A percentile compares a stretch with the other conserved stretches of the same genome.
phyloP scores from a whole-genome alignment of 345 rosid species.

The Lepidium africanum region DNA sequence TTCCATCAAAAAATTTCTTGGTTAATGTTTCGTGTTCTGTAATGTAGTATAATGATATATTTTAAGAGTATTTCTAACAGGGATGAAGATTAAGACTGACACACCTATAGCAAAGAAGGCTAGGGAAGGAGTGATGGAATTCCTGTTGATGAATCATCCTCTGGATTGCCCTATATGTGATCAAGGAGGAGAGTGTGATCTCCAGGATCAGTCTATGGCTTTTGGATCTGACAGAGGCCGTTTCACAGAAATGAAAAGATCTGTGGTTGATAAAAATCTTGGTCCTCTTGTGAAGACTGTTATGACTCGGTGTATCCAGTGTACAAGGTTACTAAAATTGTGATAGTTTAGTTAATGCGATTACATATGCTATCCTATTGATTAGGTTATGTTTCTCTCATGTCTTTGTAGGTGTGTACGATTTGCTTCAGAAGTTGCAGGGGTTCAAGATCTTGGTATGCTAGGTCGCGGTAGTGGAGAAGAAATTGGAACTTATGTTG shows the following conservation, averaged over 20 bases:
- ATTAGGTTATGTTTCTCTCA: conserved; percentile 3
- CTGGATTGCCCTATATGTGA: conserved; percentile 97
- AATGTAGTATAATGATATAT: not conserved
- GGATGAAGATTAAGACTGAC: conserved; percentile 98
- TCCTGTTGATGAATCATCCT: conserved; percentile 94
- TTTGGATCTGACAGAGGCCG: conserved; percentile 98
- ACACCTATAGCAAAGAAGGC: conserved; percentile 96
- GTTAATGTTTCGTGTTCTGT: not conserved
- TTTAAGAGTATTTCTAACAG: conserved; percentile 26
- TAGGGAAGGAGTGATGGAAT: conserved; percentile 98
- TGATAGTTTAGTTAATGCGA: not conserved
- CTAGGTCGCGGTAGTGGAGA: conserved; percentile 99
- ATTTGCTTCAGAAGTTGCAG: conserved; percentile 97
- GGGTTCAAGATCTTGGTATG: conserved; percentile 96
- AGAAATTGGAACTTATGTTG: conserved; percentile 98
- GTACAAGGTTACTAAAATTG: conserved; percentile 61
- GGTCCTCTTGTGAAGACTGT: conserved; percentile 99
- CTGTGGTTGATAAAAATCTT: conserved; percentile 96
- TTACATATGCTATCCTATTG: conserved; percentile 3
- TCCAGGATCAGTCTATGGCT: conserved; percentile 99
- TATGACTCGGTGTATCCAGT: conserved; percentile 98
- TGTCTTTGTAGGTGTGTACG: conserved; percentile 75
- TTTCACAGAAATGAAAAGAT: conserved; percentile 92
- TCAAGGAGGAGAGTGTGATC: conserved; percentile 99
- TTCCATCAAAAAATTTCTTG: not conserved